A percentile compares a stretch with the other conserved stretches of the same genome.
These are phyloP conservation scores for Wickerhamiella azyma DNA, from an alignment of 805 yeast species.

Conservation along the genomic window DNA sequence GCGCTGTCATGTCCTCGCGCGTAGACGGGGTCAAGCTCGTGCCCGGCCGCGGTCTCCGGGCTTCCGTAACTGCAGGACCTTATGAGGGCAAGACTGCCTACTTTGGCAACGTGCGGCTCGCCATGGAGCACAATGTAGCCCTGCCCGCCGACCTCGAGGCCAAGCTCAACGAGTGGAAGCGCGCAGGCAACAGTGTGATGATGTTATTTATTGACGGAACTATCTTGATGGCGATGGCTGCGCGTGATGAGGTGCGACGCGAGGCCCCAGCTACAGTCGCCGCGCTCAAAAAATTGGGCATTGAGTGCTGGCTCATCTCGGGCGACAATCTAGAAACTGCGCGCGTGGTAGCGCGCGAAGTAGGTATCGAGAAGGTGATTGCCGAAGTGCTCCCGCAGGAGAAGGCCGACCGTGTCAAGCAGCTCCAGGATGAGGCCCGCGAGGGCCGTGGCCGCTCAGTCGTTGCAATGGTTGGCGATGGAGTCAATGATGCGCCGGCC, in stretches of 20 bases:
- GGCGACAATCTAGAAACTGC: slow-evolving; percentile 99
- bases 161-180: slow-evolving; percentile 41
- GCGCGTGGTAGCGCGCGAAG: slow-evolving; percentile 91
- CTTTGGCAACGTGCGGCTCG: slow-evolving; percentile 47
- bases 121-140: slow-evolving; percentile 34
- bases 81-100: slow-evolving; percentile 18
- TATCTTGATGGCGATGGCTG: slow-evolving; percentile 33
- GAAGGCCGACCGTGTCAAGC: slow-evolving; percentile 45
- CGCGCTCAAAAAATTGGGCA: slow-evolving; percentile 29
- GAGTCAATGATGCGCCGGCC: slow-evolving; percentile 75
- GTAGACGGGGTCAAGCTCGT: slow-evolving; percentile 13
- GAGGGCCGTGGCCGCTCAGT: slow-evolving; percentile 19
- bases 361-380: slow-evolving; percentile 54
- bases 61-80: slow-evolving; percentile 12
- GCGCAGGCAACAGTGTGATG: slow-evolving; percentile 49
- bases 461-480: slow-evolving; percentile 76
- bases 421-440: slow-evolving; percentile 37
- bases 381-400: slow-evolving; percentile 66
- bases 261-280: slow-evolving; percentile 44
- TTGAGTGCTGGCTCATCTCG: slow-evolving; percentile 81
- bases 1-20: slow-evolving; percentile 8
- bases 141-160: slow-evolving; percentile 27
- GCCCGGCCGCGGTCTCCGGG: slow-evolving; percentile 17
- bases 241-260: slow-evolving; percentile 39
- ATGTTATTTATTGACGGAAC: slow-evolving; percentile 33